Base-by-base conservation (phyloP, 2,329 filamentous ascomycete genomes). In the Elsinoe perseae region DNA sequence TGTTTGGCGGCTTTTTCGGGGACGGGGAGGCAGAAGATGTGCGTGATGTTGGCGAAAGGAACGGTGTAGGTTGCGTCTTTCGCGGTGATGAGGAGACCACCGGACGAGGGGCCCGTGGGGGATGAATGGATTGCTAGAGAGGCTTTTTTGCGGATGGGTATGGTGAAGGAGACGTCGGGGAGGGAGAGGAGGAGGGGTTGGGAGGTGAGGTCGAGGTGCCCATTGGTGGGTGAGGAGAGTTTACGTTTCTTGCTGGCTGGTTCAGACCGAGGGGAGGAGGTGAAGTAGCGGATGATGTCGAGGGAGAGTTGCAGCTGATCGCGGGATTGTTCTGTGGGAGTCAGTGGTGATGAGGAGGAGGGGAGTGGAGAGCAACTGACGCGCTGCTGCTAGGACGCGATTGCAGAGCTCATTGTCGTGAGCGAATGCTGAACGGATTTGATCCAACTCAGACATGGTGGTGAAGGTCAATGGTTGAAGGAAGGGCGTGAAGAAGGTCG, bases 1-100 rank as follows among this genome's bases (percentile, higher is more conserved):
- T 83, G 80, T 56, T 79, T 77, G 59, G 82, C 79, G 3, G 80
- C 76, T 64, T 84, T 85, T 62, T 85, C 82, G 4, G 82, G 82
- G 2, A 85, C 77, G 0, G 82, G 81, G 36, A 85, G 72, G 62
- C 80, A 82, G 61, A 84, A 73, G 50, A 80, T 72, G 64, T 84
- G 77, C 54, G 80, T 73, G 58, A 80, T 74, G 57, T 74, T 72
- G 56, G 70, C 68, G 70, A 79, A 72, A 0, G 72, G 65, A 32
- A 81, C 68, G 14, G 75, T 75, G 64, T 80, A 80, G 61, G 82
- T 80, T 42, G 82, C 70, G 57, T 74, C 70, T 42, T 73, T 75
- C 16, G 75, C 77, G 2, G 73, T 67, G 40, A 80, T 73, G 56
- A 77, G 77, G 57, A 68, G 67, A 40, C 72, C 71, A 23, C 64